Percentiles rank a stretch among this genome's conserved stretches.
Conservation (phyloP, 345 rosid species). For the Gossypium arboreum region DNA sequence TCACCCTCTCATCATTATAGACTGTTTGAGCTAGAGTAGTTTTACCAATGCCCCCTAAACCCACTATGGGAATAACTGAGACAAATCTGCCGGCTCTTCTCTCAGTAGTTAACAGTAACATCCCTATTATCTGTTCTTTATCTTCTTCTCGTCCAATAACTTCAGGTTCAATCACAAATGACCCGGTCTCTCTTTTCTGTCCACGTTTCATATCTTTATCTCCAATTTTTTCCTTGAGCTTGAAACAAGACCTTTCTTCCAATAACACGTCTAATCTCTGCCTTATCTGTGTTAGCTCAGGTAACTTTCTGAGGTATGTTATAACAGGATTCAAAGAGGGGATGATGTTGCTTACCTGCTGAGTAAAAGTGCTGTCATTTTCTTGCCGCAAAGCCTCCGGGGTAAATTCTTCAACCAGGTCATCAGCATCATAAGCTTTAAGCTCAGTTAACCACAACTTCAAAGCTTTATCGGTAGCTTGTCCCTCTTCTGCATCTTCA, state of each 20-base stretch:
- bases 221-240: background rate
- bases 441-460: background rate
- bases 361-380: background rate
- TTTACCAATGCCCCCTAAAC: constrained; percentile 24
- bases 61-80: constrained; percentile 16
- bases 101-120: background rate
- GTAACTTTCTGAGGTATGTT: background rate
- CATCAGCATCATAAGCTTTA: constrained; percentile 6
- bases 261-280: constrained; percentile 7
- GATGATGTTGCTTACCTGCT: background rate
- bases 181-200: constrained; percentile 2
- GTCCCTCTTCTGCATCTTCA: constrained; percentile 5
- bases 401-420: constrained; percentile 4
- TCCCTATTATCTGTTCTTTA: background rate
- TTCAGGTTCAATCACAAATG: background rate
- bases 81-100: background rate
- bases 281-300: background rate
- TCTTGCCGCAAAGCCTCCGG: background rate
- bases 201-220: background rate
- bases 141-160: background rate
- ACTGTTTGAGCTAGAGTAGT: constrained; percentile 24
- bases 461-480: background rate
- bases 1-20: constrained; percentile 17
- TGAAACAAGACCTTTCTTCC: background rate
- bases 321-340: background rate